Conservation (phyloP, 208 protist species). For the Acanthamoeba culbertsoni region DNA sequence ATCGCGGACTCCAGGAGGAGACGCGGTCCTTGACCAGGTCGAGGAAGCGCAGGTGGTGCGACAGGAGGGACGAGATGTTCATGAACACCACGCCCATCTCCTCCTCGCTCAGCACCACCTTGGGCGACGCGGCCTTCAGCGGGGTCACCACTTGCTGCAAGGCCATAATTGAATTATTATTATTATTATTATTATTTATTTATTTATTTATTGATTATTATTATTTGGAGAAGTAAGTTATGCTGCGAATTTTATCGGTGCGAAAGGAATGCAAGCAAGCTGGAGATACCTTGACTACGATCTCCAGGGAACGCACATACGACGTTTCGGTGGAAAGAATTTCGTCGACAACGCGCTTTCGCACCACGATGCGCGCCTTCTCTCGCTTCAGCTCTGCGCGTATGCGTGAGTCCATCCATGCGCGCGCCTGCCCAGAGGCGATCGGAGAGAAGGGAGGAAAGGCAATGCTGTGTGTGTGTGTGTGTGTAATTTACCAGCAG, state of each 20-base stretch:
- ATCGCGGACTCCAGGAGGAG: neutral
- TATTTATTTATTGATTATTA: too few relatives aligned
- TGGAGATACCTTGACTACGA: neutral
- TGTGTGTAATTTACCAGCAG: neutral
- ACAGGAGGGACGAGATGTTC: neutral
- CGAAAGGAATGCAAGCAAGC: neutral
- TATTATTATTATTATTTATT: neutral
- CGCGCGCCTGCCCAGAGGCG: neutral
- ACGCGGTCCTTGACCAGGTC: slow-evolving; percentile 40
- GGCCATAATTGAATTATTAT: neutral
- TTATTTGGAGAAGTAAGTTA: too few relatives aligned
- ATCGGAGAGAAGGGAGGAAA: neutral
- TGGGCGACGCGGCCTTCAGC: neutral
- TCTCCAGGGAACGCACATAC: slow-evolving; percentile 5
- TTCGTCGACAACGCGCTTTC: slow-evolving; percentile 2
- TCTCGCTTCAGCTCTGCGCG: slow-evolving; percentile 35
- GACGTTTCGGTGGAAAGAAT: neutral
- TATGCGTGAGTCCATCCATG: neutral
- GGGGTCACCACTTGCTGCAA: slow-evolving; percentile 6
- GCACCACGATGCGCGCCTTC: slow-evolving; percentile 1
- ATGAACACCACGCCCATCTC: slow-evolving; percentile 4
- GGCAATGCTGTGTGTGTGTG: neutral
- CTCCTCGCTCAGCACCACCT: slow-evolving; percentile 27
- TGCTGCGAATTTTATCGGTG: too few relatives aligned
- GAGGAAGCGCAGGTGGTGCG: slow-evolving; percentile 21